phyloP scores from a whole-genome alignment of 2,329 filamentous ascomycete species.

The Neoascochyta sp. region DNA sequence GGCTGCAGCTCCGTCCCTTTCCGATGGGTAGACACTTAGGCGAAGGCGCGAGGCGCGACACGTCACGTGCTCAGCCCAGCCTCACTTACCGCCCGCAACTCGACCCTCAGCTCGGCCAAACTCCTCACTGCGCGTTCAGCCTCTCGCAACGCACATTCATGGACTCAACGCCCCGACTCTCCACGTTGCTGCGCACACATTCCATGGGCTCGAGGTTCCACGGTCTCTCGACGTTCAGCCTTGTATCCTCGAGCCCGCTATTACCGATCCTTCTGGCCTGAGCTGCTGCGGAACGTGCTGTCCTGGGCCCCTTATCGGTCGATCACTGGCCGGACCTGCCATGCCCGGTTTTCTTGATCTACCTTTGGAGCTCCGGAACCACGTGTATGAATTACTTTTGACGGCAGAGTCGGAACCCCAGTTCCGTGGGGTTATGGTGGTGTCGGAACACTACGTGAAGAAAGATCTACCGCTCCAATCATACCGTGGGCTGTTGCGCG shows the following conservation, averaged over 20 bases:
- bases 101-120: constrained; percentile 7
- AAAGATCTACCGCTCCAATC: constrained; percentile 25
- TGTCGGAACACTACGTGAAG: constrained; percentile 26
- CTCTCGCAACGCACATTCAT: no score
- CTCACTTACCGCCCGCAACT: constrained; percentile 8
- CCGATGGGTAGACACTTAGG: constrained; percentile 1
- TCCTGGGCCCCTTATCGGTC: constrained; percentile 7
- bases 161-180: no score
- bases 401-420: constrained; percentile 17
- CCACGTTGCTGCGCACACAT: constrained; percentile 10
- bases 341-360: constrained; percentile 32
- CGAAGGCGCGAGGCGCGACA: no score
- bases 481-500: constrained; percentile 25
- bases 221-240: constrained; percentile 3
- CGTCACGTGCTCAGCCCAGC: no score
- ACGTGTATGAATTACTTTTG: constrained; percentile 28
- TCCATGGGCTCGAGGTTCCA: constrained; percentile 5
- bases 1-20: constrained; percentile 4
- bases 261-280: constrained; percentile 4
- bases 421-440: constrained; percentile 29
- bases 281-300: constrained; percentile 11
- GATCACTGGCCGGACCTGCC: constrained; percentile 9
- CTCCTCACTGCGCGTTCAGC: no score
- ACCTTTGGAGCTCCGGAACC: constrained; percentile 26
- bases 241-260: constrained; percentile 10